Percentiles rank a stretch among this genome's conserved stretches.
These are phyloP conservation scores for Starmerella kuoi DNA, from an alignment of 805 yeast genomes.

Conservation along the genomic window DNA sequence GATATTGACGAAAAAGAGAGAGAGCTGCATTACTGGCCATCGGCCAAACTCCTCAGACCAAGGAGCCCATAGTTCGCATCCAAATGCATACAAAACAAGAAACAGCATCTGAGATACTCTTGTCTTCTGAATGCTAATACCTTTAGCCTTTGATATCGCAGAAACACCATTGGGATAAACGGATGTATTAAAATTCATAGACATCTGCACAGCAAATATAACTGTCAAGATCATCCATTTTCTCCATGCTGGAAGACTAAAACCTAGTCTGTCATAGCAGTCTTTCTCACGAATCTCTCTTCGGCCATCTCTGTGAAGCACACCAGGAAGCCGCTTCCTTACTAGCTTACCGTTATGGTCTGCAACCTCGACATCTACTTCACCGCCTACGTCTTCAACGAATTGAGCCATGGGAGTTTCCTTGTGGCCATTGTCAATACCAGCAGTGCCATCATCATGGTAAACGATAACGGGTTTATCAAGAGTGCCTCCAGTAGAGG, in stretches of 20 bases:
- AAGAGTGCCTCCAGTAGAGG: slow-evolving; percentile 2
- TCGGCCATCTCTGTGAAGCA: slow-evolving; percentile 16
- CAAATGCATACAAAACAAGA: slow-evolving; percentile 45
- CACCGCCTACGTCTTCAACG: slow-evolving; percentile 17
- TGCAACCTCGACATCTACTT: slow-evolving; percentile 10
- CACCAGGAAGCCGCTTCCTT: slow-evolving; percentile 13
- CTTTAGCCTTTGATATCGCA: slow-evolving; percentile 35
- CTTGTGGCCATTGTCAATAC: slow-evolving; percentile 8
- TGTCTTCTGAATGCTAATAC: slow-evolving; percentile 27
- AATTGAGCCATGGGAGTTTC: slow-evolving; percentile 11
- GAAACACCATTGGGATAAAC: slow-evolving; percentile 32
- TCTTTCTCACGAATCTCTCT: slow-evolving; percentile 27
- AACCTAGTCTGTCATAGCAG: slow-evolving; percentile 32
- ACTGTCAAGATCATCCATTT: slow-evolving; percentile 33
- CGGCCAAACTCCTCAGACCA: slow-evolving; percentile 58
- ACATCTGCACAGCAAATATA: slow-evolving; percentile 32
- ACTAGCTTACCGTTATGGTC: slow-evolving; percentile 5
- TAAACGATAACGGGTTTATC: slow-evolving; percentile 5
- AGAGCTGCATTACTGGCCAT: slow-evolving; percentile 41
- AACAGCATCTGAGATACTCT: slow-evolving; percentile 38
- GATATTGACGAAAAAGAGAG: slow-evolving; percentile 38
- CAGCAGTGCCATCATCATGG: background rate
- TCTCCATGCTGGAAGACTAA: slow-evolving; percentile 26
- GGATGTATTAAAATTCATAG: slow-evolving; percentile 35
- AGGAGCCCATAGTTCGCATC: slow-evolving; percentile 51